A percentile compares a stretch with the other conserved stretches of the same genome.
Conservation (phyloP, 2,329 filamentous ascomycete genomes). For the Xylaria sp. region DNA sequence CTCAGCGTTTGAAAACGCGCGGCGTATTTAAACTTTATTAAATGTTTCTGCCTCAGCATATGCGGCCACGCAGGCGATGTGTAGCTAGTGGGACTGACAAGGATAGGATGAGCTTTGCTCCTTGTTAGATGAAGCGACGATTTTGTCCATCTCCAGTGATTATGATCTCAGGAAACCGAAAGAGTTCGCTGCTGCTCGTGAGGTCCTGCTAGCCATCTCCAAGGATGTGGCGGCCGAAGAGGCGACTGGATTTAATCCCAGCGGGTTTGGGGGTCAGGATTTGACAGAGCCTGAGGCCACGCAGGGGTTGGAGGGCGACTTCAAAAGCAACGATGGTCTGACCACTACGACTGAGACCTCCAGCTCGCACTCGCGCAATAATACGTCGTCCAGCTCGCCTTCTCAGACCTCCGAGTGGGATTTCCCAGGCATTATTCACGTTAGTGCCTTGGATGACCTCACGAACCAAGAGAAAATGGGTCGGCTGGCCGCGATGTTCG, state of each 20-base stretch:
- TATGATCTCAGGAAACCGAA: slow-evolving; percentile 69
- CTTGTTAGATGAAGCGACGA: slow-evolving; percentile 79
- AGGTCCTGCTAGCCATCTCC: slow-evolving; percentile 74
- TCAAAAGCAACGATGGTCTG: slow-evolving; percentile 45
- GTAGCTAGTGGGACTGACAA: slow-evolving; percentile 16
- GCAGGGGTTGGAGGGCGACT: slow-evolving; percentile 40
- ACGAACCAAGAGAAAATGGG: slow-evolving; percentile 71
- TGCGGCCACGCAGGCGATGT: not conserved
- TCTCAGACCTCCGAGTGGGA: slow-evolving; percentile 44
- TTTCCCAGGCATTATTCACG: slow-evolving; percentile 42
- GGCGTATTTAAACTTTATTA: not conserved
- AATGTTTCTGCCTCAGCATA: not conserved
- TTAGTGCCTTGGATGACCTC: slow-evolving; percentile 53
- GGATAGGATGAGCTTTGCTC: slow-evolving; percentile 76
- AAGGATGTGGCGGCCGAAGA: slow-evolving; percentile 74
- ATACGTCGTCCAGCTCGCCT: slow-evolving; percentile 41
- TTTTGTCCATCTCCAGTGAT: slow-evolving; percentile 80
- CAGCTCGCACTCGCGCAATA: slow-evolving; percentile 35
- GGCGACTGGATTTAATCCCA: slow-evolving; percentile 80
- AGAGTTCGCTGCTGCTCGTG: slow-evolving; percentile 65
- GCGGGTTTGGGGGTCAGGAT: slow-evolving; percentile 68
- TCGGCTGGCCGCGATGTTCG: slow-evolving; percentile 77
- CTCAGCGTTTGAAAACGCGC: not conserved
- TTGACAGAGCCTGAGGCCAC: slow-evolving; percentile 24
- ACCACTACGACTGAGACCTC: slow-evolving; percentile 47